Evolutionary conservation across 176 grass and related monocot genomes (phyloP).

Genomic region (Coix lacrymajobi): DNA sequence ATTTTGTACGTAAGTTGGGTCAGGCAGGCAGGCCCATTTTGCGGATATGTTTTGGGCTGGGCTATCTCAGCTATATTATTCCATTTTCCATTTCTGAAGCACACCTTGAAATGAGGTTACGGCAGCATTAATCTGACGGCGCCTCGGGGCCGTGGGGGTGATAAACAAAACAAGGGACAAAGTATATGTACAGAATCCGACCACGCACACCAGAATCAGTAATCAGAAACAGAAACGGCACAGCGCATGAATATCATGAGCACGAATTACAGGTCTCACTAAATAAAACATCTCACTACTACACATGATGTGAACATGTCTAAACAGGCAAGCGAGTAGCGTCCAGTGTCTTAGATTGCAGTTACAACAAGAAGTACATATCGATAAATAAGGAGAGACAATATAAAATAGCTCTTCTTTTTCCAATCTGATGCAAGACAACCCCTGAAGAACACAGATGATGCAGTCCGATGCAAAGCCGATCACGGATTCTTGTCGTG

Average conservation of each 20-base stretch:
- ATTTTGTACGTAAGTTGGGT: background rate
- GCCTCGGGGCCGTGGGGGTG: too few relatives aligned
- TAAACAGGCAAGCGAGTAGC: background rate
- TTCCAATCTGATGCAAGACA: background rate
- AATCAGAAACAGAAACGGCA: background rate
- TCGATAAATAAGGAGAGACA: constrained; percentile 2
- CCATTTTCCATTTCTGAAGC: background rate
- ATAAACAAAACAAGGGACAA: background rate
- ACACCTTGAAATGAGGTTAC: background rate
- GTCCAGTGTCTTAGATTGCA: background rate
- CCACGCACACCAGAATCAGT: background rate
- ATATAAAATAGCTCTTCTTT: background rate
- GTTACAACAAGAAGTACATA: background rate
- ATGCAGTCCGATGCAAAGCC: background rate
- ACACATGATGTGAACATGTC: constrained; percentile 8
- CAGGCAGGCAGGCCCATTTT: background rate
- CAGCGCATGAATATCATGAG: constrained; percentile 21
- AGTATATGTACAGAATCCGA: background rate
- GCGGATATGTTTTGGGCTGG: background rate
- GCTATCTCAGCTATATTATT: background rate
- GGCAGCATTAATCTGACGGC: background rate
- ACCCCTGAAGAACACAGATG: background rate
- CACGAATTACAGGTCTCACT: background rate
- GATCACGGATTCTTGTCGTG: background rate
- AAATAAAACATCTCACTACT: background rate